phyloP scores from a whole-genome alignment of 208 protist genomes.

The Leishmania martiniquensis region DNA sequence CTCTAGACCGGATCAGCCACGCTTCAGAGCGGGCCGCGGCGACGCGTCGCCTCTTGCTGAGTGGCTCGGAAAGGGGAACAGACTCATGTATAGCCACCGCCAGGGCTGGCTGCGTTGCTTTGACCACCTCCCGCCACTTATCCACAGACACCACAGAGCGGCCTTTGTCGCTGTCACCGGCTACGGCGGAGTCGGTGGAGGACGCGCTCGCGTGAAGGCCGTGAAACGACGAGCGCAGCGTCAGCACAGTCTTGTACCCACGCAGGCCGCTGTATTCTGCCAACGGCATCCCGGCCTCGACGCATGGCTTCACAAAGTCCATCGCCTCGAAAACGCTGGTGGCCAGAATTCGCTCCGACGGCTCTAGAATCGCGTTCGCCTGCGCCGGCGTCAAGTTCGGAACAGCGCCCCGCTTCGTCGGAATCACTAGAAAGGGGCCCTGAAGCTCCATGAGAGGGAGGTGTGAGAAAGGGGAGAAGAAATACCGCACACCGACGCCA shows the following conservation, averaged over 20 bases:
- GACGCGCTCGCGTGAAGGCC: slow-evolving; percentile 65
- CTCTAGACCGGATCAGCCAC: slow-evolving; percentile 41
- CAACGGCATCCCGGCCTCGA: slow-evolving; percentile 37
- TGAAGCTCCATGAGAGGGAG: slow-evolving; percentile 15
- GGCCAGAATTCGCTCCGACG: slow-evolving; percentile 63
- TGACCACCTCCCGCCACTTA: slow-evolving; percentile 65
- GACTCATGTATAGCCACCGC: slow-evolving; percentile 65
- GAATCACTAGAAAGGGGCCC: slow-evolving; percentile 64
- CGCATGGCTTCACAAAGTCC: slow-evolving; percentile 54
- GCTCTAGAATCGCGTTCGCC: slow-evolving; percentile 49
- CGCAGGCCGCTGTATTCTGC: slow-evolving; percentile 60
- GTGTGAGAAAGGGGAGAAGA: too few relatives aligned
- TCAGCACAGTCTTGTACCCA: slow-evolving; percentile 66
- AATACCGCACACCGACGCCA: background rate
- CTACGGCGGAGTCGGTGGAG: slow-evolving; percentile 48
- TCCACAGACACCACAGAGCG: slow-evolving; percentile 43
- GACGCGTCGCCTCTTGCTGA: slow-evolving; percentile 40
- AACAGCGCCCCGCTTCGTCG: slow-evolving; percentile 57
- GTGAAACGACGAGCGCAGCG: slow-evolving; percentile 61
- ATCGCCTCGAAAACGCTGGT: slow-evolving; percentile 75
- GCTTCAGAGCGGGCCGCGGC: slow-evolving; percentile 39
- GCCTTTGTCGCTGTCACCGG: slow-evolving; percentile 73
- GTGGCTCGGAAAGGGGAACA: slow-evolving; percentile 48
- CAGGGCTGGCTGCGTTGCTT: slow-evolving; percentile 43
- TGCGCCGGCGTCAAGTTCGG: slow-evolving; percentile 75